phyloP scores from a whole-genome alignment of 306 rosid genomes.

The Echinosophora koreensis region DNA sequence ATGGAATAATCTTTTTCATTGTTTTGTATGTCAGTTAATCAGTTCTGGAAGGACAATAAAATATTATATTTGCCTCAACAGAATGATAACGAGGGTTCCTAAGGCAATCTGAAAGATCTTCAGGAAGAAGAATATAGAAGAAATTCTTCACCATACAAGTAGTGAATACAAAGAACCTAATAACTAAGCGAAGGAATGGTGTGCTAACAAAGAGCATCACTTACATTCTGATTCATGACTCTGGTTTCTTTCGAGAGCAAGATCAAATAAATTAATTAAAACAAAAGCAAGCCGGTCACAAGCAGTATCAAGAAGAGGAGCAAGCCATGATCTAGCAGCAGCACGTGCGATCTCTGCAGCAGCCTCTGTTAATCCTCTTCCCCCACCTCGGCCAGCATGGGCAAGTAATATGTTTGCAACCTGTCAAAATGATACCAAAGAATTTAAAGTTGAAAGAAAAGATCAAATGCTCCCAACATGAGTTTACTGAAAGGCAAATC shows the following conservation, averaged over 20 bases:
- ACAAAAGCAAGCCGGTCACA: constrained; percentile 96
- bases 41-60: constrained; percentile 9
- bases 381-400: constrained; percentile 93
- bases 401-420: constrained; percentile 98
- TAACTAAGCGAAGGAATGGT: neutral
- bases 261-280: constrained; percentile 85
- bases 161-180: constrained; percentile 26
- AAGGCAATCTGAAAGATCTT: constrained; percentile 17
- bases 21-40: constrained; percentile 4
- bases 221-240: constrained; percentile 73
- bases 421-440: constrained; percentile 52
- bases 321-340: constrained; percentile 97
- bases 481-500: constrained; percentile 17
- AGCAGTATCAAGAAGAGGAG: constrained; percentile 97
- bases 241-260: constrained; percentile 81
- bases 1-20: neutral
- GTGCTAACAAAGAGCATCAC: constrained; percentile 45
- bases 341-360: constrained; percentile 99
- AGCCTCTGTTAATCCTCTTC: constrained; percentile 85
- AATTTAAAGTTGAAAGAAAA: constrained; percentile 33
- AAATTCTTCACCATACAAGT: neutral
- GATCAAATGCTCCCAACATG: neutral
- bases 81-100: neutral
- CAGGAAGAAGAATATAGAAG: constrained; percentile 15
- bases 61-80: neutral